These are phyloP conservation scores for Inga leiocalycina DNA, from an alignment of 306 rosid genomes.

Conservation along the genomic window DNA sequence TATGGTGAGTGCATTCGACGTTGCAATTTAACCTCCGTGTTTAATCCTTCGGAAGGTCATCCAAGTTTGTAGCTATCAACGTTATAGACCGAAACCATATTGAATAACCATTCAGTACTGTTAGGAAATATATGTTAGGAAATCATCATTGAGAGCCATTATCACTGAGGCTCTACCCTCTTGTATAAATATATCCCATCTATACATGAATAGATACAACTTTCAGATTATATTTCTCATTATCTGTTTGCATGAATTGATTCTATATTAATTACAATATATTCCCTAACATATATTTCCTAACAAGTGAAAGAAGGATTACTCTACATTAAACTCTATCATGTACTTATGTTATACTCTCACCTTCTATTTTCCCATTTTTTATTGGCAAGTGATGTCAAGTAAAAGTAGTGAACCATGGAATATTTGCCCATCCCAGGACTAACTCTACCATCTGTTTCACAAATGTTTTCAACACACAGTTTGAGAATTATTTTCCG, in stretches of 20 bases:
- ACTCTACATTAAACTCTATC: constrained; percentile 28
- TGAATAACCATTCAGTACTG: constrained; percentile 14
- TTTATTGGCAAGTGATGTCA: constrained; percentile 19
- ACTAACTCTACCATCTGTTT: constrained; percentile 25
- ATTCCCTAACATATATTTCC: too few species aligned
- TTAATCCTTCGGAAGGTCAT: constrained; percentile 10
- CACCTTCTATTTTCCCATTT: constrained; percentile 9
- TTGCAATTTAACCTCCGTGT: constrained; percentile 17
- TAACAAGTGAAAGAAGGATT: constrained; percentile 11
- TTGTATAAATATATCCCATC: too few species aligned
- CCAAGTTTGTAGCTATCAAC: background rate
- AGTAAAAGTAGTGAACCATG: background rate
- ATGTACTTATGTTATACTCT: constrained; percentile 14
- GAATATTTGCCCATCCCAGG: constrained; percentile 6
- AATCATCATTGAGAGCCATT: too few species aligned
- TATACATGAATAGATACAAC: too few species aligned
- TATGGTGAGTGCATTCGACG: constrained; percentile 63
- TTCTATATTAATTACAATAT: too few species aligned
- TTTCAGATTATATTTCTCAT: too few species aligned
- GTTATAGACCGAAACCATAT: constrained; percentile 13
- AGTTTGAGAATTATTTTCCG: constrained; percentile 19
- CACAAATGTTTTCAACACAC: constrained; percentile 1
- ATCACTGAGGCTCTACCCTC: too few species aligned
- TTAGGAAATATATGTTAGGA: too few species aligned
- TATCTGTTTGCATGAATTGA: too few species aligned